A percentile compares a stretch with the other conserved stretches of the same genome.
These are phyloP conservation scores for Cutaneotrichosporon cutaneum DNA, from an alignment of 1,284 basidiomycete genomes.

Conservation along the genomic window DNA sequence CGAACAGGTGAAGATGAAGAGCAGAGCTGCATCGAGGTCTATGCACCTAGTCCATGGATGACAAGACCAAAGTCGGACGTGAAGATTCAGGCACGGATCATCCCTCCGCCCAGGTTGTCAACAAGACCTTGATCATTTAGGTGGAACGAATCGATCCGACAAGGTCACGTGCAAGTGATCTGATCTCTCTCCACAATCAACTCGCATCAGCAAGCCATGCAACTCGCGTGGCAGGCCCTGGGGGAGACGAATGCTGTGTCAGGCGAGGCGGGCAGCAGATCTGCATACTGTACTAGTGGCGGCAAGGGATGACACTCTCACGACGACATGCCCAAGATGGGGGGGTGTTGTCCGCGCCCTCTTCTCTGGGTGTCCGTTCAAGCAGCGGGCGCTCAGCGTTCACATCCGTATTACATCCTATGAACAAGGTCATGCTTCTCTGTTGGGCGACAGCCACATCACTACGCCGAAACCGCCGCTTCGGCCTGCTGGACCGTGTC, in stretches of 20 bases:
- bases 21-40: not conserved
- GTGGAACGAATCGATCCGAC: conserved; percentile 3
- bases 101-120: not conserved
- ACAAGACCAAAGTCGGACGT: conserved; percentile 2
- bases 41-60: not conserved
- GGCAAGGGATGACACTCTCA: not conserved
- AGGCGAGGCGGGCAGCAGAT: not conserved
- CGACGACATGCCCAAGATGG: too few species aligned
- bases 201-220: not conserved
- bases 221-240: not conserved
- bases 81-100: not conserved
- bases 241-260: not conserved
- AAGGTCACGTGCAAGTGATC: not conserved
- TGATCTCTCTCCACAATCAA: conserved; percentile 1
- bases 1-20: not conserved
- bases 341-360: too few species aligned
- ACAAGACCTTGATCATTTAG: not conserved
- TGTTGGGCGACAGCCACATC: not conserved
- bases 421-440: not conserved
- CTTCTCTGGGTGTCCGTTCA: too few species aligned
- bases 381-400: not conserved
- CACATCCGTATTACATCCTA: not conserved
- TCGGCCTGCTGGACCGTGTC: not conserved
- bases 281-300: not conserved
- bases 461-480: not conserved